phyloP scores from a whole-genome alignment of 495 filamentous ascomycete species.

The Aspergillus conjunctus region DNA sequence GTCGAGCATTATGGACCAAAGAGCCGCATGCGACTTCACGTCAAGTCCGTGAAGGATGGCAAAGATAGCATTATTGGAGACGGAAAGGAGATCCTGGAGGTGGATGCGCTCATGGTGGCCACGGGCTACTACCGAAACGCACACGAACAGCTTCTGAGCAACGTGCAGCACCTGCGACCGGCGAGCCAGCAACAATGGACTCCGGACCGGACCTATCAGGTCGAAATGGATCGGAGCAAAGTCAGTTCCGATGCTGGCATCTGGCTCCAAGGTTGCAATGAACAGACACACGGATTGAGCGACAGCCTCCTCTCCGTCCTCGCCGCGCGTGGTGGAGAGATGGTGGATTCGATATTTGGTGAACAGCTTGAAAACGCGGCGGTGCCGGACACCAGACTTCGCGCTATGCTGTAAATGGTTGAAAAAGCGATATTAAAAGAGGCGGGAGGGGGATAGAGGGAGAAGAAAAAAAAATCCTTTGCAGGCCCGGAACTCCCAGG shows the following conservation, averaged over 20 bases:
- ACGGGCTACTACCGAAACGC: conserved; percentile 82
- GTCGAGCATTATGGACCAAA: conserved; percentile 54
- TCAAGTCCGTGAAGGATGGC: conserved; percentile 33
- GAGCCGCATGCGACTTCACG: conserved; percentile 44
- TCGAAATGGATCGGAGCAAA: conserved; percentile 64
- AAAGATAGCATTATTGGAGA: conserved; percentile 28
- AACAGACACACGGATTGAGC: conserved; percentile 85
- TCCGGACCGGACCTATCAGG: conserved; percentile 67
- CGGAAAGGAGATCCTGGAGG: conserved; percentile 63
- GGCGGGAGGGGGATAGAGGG: neutral
- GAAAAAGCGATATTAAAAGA: neutral
- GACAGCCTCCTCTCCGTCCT: conserved; percentile 80
- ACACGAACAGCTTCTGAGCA: conserved; percentile 75
- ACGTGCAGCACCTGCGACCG: conserved; percentile 62
- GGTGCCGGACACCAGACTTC: conserved; percentile 46
- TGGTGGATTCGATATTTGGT: conserved; percentile 75
- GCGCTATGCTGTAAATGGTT: conserved; percentile 42
- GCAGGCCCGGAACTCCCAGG: neutral
- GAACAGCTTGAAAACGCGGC: conserved; percentile 38
- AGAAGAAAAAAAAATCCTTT: neutral
- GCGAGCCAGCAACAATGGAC: conserved; percentile 43
- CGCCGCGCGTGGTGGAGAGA: conserved; percentile 72
- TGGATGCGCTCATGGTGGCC: conserved; percentile 80
- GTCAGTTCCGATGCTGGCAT: conserved; percentile 69
- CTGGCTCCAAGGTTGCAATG: conserved; percentile 94